Evolutionary conservation across 2,329 filamentous ascomycete species (phyloP).

Genomic region (Didymella segeticola): DNA sequence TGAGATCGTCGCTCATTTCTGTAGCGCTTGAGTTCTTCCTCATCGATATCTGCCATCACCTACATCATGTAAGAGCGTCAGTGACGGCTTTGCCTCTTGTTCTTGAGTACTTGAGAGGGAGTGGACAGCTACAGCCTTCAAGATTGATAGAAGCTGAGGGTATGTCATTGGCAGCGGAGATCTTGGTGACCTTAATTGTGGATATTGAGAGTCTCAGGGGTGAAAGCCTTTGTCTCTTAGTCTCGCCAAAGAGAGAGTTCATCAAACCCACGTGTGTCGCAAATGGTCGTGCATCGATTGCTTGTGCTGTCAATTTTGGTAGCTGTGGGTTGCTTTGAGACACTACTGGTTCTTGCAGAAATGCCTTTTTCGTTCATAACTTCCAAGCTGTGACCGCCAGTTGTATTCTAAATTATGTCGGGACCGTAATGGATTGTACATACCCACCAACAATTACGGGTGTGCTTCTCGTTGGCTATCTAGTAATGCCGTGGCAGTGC

Average conservation of each 20-base stretch:
- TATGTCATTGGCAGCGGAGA: conserved; percentile 56
- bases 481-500: no score
- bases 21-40: conserved; percentile 50
- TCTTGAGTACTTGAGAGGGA: conserved; percentile 62
- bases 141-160: conserved; percentile 64
- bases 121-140: conserved; percentile 47
- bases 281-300: conserved; percentile 65
- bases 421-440: no score
- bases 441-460: no score
- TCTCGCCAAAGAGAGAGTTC: conserved; percentile 86
- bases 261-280: conserved; percentile 92
- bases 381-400: no score
- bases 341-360: no score
- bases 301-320: conserved; percentile 42
- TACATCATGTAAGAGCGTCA: conserved; percentile 84
- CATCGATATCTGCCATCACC: conserved; percentile 48
- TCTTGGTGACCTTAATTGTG: conserved; percentile 63
- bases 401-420: no score
- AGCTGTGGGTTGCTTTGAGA: no score
- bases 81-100: conserved; percentile 81
- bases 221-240: conserved; percentile 59
- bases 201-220: conserved; percentile 60
- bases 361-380: no score
- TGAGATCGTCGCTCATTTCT: conserved; percentile 69
- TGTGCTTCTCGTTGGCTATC: no score